Base-by-base conservation (phyloP, 2,329 filamentous ascomycete species). In the Colletotrichum truncatum region DNA sequence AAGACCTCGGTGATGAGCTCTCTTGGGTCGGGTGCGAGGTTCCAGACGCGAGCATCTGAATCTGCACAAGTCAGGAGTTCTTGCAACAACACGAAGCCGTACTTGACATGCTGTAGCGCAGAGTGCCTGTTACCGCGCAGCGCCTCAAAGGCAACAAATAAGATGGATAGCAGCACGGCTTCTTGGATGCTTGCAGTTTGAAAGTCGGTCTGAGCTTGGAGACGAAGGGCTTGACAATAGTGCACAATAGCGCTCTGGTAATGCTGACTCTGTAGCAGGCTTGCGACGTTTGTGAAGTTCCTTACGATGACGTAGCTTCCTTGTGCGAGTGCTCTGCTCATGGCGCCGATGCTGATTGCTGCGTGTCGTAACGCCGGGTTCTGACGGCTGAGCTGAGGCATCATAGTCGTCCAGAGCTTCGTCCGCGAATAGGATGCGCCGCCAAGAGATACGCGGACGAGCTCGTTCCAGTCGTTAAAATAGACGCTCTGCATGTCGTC, bases 91-190 rank as follows among this genome's bases (percentile, higher is more conserved):
- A 64, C 57, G 21, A 81, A 80, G 36, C 79, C 79, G 32, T 80
- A 76, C 1, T 72, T 77, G 43, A 81, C 71, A 53, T 81, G 79
- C 58, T 80, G 79, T 4, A 81, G 73, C 4, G 79, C 78, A 3
- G 76, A 77, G 2, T 78, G 73, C 57, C 76, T 73, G 11, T 81
- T 80, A 3, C 78, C 79, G 4, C 79, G 70, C 62, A 79, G 77
- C 3, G 78, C 70, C 46, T 81, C 79, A 32, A 81, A 81, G 59
- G 78, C 80, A 38, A 81, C 77, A 39, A 81, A 81, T 0, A 81
- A 64, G 4, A 81, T 70, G 0, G 79, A 81, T 2, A 79, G 74
- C 6, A 81, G 62, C 55, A 81, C 67, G 0, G 79, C 78, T 2
- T 79, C 80, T 10, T 78, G 72, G 5, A 81, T 65, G 2, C 76